Percentiles rank a stretch among this genome's conserved stretches.
These are phyloP conservation scores for Raphanus sativus DNA, from an alignment of 345 rosid genomes.

Conservation along the genomic window DNA sequence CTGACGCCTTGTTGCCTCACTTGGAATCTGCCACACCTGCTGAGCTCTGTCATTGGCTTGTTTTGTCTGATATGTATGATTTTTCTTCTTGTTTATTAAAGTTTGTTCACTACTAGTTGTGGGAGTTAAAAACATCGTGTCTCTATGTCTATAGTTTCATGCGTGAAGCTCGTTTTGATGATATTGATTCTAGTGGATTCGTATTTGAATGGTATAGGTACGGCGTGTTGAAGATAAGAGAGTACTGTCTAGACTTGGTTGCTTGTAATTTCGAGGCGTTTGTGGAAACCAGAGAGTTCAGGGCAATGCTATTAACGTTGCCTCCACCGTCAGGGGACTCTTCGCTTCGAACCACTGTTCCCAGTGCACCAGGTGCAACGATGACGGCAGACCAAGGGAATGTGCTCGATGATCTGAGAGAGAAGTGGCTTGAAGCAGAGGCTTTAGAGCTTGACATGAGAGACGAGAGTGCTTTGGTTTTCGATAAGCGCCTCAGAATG, in stretches of 20 bases:
- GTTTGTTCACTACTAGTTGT: background rate
- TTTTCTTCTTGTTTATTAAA: background rate
- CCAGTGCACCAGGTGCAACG: conserved; percentile 88
- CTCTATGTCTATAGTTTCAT: background rate
- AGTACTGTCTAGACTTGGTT: conserved; percentile 75
- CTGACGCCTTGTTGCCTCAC: conserved; percentile 78
- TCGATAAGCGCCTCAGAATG: conserved; percentile 85
- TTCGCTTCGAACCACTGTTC: conserved; percentile 78
- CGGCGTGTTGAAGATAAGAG: conserved; percentile 85
- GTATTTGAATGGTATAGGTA: conserved; percentile 54
- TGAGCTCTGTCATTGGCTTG: conserved; percentile 88
- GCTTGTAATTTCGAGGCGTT: conserved; percentile 93
- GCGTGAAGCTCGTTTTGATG: conserved; percentile 6
- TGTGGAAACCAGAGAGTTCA: conserved; percentile 72
- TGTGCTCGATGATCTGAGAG: conserved; percentile 87
- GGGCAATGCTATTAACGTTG: conserved; percentile 84
- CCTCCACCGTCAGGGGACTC: conserved; percentile 98
- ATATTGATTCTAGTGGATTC: conserved; percentile 1
- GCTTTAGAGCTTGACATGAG: conserved; percentile 95
- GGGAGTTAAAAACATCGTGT: background rate
- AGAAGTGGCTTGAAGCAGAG: conserved; percentile 98
- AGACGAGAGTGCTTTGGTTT: conserved; percentile 86
- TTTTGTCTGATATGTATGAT: conserved; percentile 82
- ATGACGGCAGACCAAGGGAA: conserved; percentile 70
- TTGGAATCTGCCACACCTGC: conserved; percentile 81